Evolutionary conservation across 2,329 filamentous ascomycete species (phyloP), one percentile per base, ranked within the genome.

Genomic region (Herpotrichia juniperi): DNA sequence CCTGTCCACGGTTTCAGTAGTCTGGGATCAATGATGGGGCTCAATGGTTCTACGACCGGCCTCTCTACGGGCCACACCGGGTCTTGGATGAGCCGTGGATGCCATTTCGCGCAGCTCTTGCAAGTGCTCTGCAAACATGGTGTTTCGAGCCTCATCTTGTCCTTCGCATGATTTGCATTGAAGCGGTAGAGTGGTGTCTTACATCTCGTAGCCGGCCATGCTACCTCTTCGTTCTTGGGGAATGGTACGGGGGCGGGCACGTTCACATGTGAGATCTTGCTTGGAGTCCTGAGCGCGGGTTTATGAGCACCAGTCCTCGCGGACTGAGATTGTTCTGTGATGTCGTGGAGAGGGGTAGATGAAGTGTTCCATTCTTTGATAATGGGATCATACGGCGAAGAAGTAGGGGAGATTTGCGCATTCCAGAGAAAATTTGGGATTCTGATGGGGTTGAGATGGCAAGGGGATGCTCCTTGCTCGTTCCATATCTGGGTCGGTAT

Each of bases 31-130:
- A 39, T 19, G 3, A 39, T 12, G 6, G 11, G 51, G 39, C 28
- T 54, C 46, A 37, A 49, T 39, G 14, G 45, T 28, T n/a, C 26
- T 22, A 24, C 35, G 26, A 6, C n/a, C 40, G 1, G 39, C n/a
- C 26, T 43, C 42, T 3, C 16, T 14, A 25, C 34, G 22, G 17
- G 26, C 28, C 11, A n/a, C 16, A 19, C 17, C 11, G n/a, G 16
- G 3, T 8, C 16, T 9, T 32, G 17, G 1, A 57, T 24, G 12
- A 59, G 2, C 31, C 59, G 56, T 9, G 34, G 19, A 39, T 63
- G 55, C 53, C 55, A 59, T 17, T 22, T 16, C 17, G 26, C 10
- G 19, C 42, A 34, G 12, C n/a, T 34, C 14, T 17, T 19, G 16
- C 42, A 31, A 6, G 25, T 34, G 5, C 5, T 6, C 19, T 31